Evolutionary conservation across 31 red algal genomes (phyloP).

Genomic region (Asparagopsis taxiformis): DNA sequence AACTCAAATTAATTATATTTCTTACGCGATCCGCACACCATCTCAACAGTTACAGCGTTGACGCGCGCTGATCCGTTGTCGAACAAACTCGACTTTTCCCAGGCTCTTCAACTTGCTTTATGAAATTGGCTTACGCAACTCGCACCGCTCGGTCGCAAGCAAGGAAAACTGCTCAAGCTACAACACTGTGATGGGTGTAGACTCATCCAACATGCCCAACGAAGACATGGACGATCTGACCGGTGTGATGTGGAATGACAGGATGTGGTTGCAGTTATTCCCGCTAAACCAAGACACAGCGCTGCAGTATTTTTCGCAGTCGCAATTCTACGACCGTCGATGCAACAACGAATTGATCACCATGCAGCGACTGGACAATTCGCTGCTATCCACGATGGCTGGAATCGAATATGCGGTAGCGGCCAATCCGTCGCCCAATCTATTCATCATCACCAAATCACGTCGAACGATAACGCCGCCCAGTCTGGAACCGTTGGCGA

Average conservation of each 20-base stretch:
- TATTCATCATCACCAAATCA: conserved; percentile 87
- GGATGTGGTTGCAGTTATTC: conserved; percentile 75
- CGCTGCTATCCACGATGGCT: conserved; percentile 63
- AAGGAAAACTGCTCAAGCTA: background rate
- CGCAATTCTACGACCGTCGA: conserved; percentile 86
- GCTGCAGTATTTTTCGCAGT: conserved; percentile 86
- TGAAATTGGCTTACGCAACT: no score
- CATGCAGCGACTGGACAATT: conserved; percentile 85
- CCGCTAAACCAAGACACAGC: conserved; percentile 74
- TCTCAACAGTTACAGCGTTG: no score
- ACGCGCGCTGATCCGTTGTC: no score
- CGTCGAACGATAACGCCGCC: conserved; percentile 38
- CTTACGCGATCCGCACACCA: no score
- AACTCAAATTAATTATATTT: no score
- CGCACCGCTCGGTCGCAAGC: no score
- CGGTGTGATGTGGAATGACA: conserved; percentile 85
- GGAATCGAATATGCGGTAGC: conserved; percentile 72
- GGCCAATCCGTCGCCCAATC: conserved; percentile 28
- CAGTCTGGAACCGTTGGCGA: conserved; percentile 60
- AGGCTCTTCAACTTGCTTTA: no score
- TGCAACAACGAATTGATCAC: conserved; percentile 92
- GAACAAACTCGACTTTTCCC: no score
- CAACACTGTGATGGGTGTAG: conserved; percentile 42
- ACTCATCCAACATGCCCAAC: conserved; percentile 50
- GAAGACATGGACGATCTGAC: conserved; percentile 71